Evolutionary conservation across 2,329 filamentous ascomycete genomes (phyloP), one percentile per base, ranked within the genome.

Genomic region (Plenodomus tracheiphilus): DNA sequence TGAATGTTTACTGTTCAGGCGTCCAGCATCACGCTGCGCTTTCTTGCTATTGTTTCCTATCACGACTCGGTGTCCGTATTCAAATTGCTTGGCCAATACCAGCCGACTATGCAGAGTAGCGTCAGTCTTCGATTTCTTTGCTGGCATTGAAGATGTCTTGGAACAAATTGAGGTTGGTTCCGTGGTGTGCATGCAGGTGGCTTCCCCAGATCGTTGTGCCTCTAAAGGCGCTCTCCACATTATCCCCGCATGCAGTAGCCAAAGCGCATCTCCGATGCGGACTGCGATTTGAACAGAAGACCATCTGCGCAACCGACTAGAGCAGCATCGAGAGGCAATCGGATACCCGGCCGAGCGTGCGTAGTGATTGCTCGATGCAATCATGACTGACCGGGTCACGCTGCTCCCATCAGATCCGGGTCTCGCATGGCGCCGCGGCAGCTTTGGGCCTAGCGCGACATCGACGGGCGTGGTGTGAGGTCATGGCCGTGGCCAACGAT

Each of bases 321-420:
- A 48, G 37, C 16, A 6, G 13, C 30, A 53, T 40, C 22, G 47
- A 44, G 52, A 45, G 42, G 49, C 46, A 46, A 44, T 53, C 54
- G 49, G 42, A 30, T 51, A 56, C 20, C 16, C 52, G 43, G 49
- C 42, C 21, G 16, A 43, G 43, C 35, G 20, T 41, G 47, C 37
- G 43, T 43, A 4, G 19, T 25, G 32, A 21, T 28, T 39, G 45
- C 21, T 43, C 41, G 45, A 49, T 45, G 39, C 30, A 15, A 43
- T 49, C 28, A 32, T 32, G 44, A 49, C 52, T 53, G 42, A 49
- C 49, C 55, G 51, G 44, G 34, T 25, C 10, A 30, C n/a, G n/a
- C 34, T 39, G 47, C 44, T 35, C 42, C 37, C 15, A 41, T 30
- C 25, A 46, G n/a, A n/a, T n/a, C n/a, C n/a, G 28, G 22, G 28